Base-by-base conservation (phyloP, 2,329 filamentous ascomycete genomes). In the Furcasterigmium sp. region DNA sequence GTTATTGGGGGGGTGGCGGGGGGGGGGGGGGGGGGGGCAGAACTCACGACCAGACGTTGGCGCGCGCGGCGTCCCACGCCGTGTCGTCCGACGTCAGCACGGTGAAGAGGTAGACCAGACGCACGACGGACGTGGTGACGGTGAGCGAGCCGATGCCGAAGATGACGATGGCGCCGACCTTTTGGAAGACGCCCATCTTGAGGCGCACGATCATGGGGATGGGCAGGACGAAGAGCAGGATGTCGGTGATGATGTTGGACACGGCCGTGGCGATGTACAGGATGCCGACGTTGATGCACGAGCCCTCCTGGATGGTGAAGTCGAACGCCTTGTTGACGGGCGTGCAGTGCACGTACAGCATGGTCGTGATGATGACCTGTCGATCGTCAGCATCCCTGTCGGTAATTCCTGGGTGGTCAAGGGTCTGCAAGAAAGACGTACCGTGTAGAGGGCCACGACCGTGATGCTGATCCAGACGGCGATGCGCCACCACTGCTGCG, bases 191-290 rank as follows among this genome's bases (percentile, higher is more conserved):
- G 0, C 70, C 68, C 39, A 76, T 64, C 36, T 69, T 65, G 1
- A 76, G 55, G 8, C 57, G 58, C 25, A 68, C 54, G 1, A 76
- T 57, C 38, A 72, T 70, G 1, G 64, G 67, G 25, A 75, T 62
- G 0, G 73, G 73, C 2, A 77, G 50, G 1, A 63, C 48, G 38
- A 73, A 70, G 14, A 73, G 63, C 6, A 74, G 48, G 8, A 76
- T 37, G 49, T 76, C 72, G 11, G 70, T 72, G n/a, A 66, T 38
- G 37, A 76, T 70, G 44, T 73, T 74, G 13, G 69, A 56, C 3
- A 63, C 65, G 0, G 72, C 69, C 11, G 72, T 73, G 28, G 66
- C 61, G 25, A 76, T 66, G 51, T 74, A 75, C 20, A 76, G 64
- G 2, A 63, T 56, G n/a, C 69, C 62, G 18, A 65, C 62, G 37